Evolutionary conservation across 2,329 filamentous ascomycete species (phyloP).

Genomic region (Chlorencoelia australis): DNA sequence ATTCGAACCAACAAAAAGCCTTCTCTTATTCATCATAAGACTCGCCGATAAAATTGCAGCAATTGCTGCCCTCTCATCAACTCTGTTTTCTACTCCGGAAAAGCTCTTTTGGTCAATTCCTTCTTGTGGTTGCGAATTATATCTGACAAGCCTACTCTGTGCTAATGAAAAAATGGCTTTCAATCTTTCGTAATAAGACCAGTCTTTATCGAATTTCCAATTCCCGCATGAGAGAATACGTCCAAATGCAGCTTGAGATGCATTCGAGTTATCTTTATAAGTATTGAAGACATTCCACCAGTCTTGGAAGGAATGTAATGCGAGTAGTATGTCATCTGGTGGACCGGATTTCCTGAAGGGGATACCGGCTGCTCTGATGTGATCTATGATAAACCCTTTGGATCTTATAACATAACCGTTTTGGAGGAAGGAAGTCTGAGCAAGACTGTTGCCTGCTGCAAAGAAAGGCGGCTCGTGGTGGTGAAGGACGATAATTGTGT

Average conservation of each 20-base stretch:
- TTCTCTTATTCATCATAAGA: constrained; percentile 17
- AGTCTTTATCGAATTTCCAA: constrained; percentile 13
- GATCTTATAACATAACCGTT: constrained; percentile 14
- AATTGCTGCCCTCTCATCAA: constrained; percentile 13
- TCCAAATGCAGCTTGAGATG: constrained; percentile 12
- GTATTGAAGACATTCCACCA: constrained; percentile 20
- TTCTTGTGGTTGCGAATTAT: neutral
- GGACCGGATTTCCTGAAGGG: constrained; percentile 11
- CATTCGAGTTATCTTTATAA: constrained; percentile 4
- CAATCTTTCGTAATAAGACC: constrained; percentile 12
- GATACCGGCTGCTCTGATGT: constrained; percentile 12
- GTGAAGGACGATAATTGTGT: constrained; percentile 16
- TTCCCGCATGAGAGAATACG: constrained; percentile 19
- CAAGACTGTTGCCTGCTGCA: constrained; percentile 14
- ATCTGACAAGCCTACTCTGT: no score
- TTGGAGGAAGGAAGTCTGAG: constrained; percentile 9
- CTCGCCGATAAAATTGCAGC: constrained; percentile 16
- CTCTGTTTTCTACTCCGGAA: neutral
- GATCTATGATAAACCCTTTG: constrained; percentile 15
- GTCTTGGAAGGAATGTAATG: constrained; percentile 14
- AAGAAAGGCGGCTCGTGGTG: constrained; percentile 15
- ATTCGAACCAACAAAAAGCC: constrained; percentile 11
- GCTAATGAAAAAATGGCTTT: constrained; percentile 12
- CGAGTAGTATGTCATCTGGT: constrained; percentile 10
- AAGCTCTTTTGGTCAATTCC: constrained; percentile 1